A percentile compares a stretch with the other conserved stretches of the same genome.
phyloP scores from a whole-genome alignment of 768 basidiomycete species.

The Suillus discolor region DNA sequence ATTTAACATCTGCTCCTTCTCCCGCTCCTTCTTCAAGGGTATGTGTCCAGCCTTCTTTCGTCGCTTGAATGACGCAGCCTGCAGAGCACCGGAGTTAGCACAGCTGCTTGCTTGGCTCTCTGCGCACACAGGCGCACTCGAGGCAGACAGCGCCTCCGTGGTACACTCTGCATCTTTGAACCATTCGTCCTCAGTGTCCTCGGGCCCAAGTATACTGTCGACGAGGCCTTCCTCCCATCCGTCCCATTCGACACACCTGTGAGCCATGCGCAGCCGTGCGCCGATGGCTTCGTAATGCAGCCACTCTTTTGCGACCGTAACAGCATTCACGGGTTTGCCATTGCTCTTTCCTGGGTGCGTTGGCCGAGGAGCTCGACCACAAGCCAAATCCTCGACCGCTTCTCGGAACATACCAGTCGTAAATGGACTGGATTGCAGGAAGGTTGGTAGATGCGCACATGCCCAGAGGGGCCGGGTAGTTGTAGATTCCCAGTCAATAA shows the following conservation, averaged over 20 bases:
- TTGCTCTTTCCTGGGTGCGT: slow-evolving; percentile 22
- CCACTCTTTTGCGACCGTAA: slow-evolving; percentile 66
- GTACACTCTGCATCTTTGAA: slow-evolving; percentile 45
- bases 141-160: slow-evolving; percentile 6
- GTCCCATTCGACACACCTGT: slow-evolving; percentile 86
- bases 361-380: slow-evolving; percentile 19
- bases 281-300: slow-evolving; percentile 70
- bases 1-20: slow-evolving; percentile 70
- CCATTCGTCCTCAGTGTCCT: slow-evolving; percentile 75
- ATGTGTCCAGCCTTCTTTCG: slow-evolving; percentile 47
- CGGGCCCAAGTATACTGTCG: slow-evolving; percentile 71
- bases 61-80: slow-evolving; percentile 29
- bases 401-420: slow-evolving; percentile 71
- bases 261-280: slow-evolving; percentile 68
- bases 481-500: slow-evolving; percentile 93
- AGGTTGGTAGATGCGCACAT: slow-evolving; percentile 79
- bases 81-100: slow-evolving; percentile 22
- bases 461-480: slow-evolving; percentile 86
- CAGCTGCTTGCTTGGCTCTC: slow-evolving; percentile 8
- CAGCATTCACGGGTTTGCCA: slow-evolving; percentile 32
- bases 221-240: slow-evolving; percentile 90
- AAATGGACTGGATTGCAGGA: slow-evolving; percentile 78
- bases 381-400: slow-evolving; percentile 53
- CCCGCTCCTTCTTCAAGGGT: slow-evolving; percentile 60
- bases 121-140: neutral